Evolutionary conservation across 352 stramenopile species (phyloP).

Genomic region (Phytophthora meadii): DNA sequence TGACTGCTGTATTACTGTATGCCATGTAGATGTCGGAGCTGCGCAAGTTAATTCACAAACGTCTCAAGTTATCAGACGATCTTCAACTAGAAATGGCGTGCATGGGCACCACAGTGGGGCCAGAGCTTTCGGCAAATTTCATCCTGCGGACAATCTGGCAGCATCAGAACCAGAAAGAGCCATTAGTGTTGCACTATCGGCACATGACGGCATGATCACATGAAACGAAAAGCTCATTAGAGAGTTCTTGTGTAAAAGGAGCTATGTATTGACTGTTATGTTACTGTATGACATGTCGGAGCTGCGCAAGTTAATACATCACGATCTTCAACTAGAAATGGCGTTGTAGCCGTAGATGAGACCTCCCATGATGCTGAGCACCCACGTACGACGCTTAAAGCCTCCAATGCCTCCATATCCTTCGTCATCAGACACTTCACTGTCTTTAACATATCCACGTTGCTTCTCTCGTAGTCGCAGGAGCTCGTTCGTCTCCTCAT

Average conservation of each 20-base stretch:
- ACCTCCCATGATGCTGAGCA: conserved; percentile 78
- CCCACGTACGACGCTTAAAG: conserved; percentile 68
- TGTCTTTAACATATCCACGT: conserved; percentile 16
- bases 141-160: conserved; percentile 76
- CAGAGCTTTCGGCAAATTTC: conserved; percentile 71
- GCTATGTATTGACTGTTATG: too few species aligned
- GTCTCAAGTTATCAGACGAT: conserved; percentile 37
- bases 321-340: background rate
- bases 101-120: conserved; percentile 63
- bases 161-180: conserved; percentile 49
- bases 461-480: conserved; percentile 56
- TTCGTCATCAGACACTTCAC: background rate
- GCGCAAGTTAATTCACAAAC: conserved; percentile 50
- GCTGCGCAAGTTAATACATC: too few species aligned
- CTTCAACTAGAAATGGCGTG: conserved; percentile 63
- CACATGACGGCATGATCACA: conserved; percentile 24
- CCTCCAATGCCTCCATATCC: conserved; percentile 21
- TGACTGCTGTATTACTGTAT: background rate
- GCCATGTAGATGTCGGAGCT: conserved; percentile 64
- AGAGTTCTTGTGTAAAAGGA: background rate
- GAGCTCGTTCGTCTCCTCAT: conserved; percentile 71
- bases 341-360: conserved; percentile 92
- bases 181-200: conserved; percentile 65
- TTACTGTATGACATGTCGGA: too few species aligned
- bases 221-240: background rate